Conservation (phyloP, 352 stramenopile species). For the Phytopythium cucurbitacearum region DNA sequence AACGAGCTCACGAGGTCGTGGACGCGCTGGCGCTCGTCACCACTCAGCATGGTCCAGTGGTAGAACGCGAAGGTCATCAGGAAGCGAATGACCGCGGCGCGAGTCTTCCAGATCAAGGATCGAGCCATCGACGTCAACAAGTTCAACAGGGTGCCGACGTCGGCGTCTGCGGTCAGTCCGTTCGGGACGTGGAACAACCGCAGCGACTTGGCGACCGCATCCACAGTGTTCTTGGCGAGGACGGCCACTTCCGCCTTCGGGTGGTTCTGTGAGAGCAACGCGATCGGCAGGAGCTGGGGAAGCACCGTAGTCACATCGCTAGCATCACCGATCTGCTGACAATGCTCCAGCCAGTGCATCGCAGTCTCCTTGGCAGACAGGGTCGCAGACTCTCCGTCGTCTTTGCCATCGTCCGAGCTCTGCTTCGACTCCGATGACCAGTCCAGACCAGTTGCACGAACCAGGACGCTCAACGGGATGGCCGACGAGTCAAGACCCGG, state of each 20-base stretch:
- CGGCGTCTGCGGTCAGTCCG: conserved; percentile 8
- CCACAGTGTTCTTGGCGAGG: conserved; percentile 53
- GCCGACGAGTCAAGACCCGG: neutral
- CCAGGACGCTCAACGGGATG: conserved; percentile 9
- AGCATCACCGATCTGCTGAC: conserved; percentile 45
- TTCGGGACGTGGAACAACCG: conserved; percentile 30
- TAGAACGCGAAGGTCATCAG: conserved; percentile 72
- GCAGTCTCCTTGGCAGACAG: conserved; percentile 49
- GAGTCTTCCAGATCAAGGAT: conserved; percentile 60
- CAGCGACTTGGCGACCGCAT: conserved; percentile 53
- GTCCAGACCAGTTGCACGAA: conserved; percentile 7
- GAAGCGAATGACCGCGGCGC: conserved; percentile 66
- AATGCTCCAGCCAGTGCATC: conserved; percentile 62
- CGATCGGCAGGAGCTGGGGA: conserved; percentile 49
- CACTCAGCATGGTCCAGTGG: conserved; percentile 56
- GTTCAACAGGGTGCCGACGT: conserved; percentile 25
- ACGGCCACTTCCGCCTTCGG: conserved; percentile 65
- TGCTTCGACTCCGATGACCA: neutral
- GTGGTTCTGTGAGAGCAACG: conserved; percentile 62
- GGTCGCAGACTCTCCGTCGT: conserved; percentile 3
- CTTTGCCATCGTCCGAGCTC: conserved; percentile 2
- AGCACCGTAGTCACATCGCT: conserved; percentile 39
- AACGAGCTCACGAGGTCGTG: conserved; percentile 48
- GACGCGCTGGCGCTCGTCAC: conserved; percentile 34
- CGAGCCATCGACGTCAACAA: conserved; percentile 15